These are phyloP conservation scores for Globisporangium spinosum DNA, from an alignment of 352 stramenopile species.

Conservation along the genomic window DNA sequence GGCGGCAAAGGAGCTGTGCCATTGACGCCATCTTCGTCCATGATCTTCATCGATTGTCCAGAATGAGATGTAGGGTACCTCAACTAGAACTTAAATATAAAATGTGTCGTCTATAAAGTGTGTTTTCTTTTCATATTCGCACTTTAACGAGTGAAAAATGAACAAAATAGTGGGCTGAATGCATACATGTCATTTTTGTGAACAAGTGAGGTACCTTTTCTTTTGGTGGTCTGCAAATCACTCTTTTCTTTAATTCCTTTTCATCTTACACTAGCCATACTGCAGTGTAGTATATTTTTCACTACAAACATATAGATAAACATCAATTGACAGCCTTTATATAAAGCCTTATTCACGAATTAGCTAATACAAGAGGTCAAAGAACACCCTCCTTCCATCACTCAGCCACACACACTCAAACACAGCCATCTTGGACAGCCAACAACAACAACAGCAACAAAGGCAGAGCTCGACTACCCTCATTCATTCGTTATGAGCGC, in stretches of 20 bases:
- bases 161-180: neutral
- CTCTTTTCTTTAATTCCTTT: neutral
- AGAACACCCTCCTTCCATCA: neutral
- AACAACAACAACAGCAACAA: neutral
- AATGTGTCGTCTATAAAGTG: neutral
- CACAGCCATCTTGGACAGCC: neutral
- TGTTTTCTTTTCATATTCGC: neutral
- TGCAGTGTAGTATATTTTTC: neutral
- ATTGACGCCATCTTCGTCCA: neutral
- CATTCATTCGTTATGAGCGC: slow-evolving; percentile 7
- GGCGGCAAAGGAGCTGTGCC: neutral
- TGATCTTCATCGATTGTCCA: slow-evolving; percentile 11
- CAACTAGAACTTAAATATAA: neutral
- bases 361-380: neutral
- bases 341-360: neutral
- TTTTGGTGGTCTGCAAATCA: neutral
- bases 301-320: neutral
- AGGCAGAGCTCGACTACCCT: neutral
- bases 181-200: neutral
- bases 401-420: neutral
- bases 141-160: neutral
- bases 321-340: neutral
- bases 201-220: neutral
- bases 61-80: neutral
- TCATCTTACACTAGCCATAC: neutral